phyloP scores from a whole-genome alignment of 768 basidiomycete species.

The Termitomyces sp. region DNA sequence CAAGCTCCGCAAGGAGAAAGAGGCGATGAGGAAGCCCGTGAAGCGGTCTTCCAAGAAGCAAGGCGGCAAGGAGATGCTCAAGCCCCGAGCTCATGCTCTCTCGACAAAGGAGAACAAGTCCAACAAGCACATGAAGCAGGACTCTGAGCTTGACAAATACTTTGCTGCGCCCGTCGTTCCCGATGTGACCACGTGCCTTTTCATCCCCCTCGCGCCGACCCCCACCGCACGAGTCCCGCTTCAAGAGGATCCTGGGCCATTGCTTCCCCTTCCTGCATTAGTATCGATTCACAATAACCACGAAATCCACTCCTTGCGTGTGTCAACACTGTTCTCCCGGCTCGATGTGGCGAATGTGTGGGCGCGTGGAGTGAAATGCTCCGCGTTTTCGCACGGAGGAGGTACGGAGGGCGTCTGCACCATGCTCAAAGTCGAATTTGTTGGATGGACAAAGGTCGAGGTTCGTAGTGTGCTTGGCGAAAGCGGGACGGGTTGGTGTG shows the following conservation, averaged over 20 bases:
- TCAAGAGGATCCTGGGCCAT: constrained; percentile 21
- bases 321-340: constrained; percentile 62
- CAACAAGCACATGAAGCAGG: constrained; percentile 1
- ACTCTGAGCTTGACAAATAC: constrained; percentile 51
- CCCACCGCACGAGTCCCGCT: constrained; percentile 65
- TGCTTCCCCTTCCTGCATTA: constrained; percentile 53
- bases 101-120: constrained; percentile 12
- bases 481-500: constrained; percentile 71
- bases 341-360: constrained; percentile 69
- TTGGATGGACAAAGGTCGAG: constrained; percentile 64
- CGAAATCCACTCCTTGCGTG: constrained; percentile 53
- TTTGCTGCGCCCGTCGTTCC: constrained; percentile 38
- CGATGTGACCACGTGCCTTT: constrained; percentile 56
- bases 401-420: constrained; percentile 52
- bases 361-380: constrained; percentile 54
- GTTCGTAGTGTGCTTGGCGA: constrained; percentile 69
- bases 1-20: constrained; percentile 42
- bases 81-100: constrained; percentile 19
- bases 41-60: constrained; percentile 20
- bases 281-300: constrained; percentile 47
- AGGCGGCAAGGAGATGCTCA: constrained; percentile 28
- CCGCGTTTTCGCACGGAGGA: constrained; percentile 48
- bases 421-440: constrained; percentile 62
- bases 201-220: constrained; percentile 74
- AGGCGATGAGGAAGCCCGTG: constrained; percentile 19